phyloP scores from a whole-genome alignment of 768 basidiomycete species.

The Leccinum broughii region DNA sequence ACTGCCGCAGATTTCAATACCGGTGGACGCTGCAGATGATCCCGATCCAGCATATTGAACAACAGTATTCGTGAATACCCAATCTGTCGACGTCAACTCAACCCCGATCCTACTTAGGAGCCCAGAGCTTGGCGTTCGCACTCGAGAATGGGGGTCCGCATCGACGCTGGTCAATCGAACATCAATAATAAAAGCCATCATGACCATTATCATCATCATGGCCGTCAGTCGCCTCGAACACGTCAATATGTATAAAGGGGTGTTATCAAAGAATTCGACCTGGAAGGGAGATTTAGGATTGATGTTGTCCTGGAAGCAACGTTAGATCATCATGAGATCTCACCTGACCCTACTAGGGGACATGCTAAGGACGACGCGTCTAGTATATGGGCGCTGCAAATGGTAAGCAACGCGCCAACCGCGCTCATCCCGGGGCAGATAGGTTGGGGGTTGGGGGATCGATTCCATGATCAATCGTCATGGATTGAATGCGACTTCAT shows the following conservation, averaged over 20 bases:
- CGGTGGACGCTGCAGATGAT: background rate
- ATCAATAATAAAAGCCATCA: background rate
- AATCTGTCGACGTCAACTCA: background rate
- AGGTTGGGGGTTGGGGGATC: background rate
- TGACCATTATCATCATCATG: background rate
- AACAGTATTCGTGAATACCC: background rate
- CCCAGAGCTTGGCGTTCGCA: background rate
- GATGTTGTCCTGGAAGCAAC: background rate
- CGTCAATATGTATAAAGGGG: background rate
- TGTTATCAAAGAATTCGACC: background rate
- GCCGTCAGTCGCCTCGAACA: background rate
- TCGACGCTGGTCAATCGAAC: background rate
- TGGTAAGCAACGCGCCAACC: background rate
- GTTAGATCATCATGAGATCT: background rate
- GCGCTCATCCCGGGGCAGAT: background rate
- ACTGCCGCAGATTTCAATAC: background rate
- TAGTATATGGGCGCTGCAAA: background rate
- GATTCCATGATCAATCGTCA: background rate
- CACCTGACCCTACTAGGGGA: background rate
- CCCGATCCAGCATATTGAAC: background rate
- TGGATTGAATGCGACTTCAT: background rate
- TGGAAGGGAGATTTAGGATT: background rate
- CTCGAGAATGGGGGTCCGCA: background rate
- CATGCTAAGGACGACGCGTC: background rate
- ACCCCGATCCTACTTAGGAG: background rate